These are phyloP conservation scores for Taiwanofungus camphoratus DNA, from an alignment of 1,284 basidiomycete species.

Conservation along the genomic window DNA sequence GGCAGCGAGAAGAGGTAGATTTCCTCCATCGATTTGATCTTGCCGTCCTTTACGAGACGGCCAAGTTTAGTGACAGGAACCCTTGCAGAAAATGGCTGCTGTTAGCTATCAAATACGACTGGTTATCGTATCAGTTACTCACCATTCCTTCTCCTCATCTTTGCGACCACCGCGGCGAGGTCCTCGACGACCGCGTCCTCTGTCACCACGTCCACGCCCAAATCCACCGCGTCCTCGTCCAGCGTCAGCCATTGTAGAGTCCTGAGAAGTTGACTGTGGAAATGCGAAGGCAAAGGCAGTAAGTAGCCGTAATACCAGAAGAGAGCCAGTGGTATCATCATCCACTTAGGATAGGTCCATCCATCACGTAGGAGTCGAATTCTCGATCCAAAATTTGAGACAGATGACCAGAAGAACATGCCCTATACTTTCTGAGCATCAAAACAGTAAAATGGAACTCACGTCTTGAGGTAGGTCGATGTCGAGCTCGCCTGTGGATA, in stretches of 20 bases:
- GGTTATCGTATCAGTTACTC: slow-evolving; percentile 30
- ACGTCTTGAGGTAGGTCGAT: slow-evolving; percentile 33
- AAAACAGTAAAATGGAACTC: slow-evolving; percentile 24
- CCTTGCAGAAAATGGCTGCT: slow-evolving; percentile 52
- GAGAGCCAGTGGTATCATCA: slow-evolving; percentile 5
- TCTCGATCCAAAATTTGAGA: slow-evolving; percentile 5
- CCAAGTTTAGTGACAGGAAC: slow-evolving; percentile 99
- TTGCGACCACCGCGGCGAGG: slow-evolving; percentile 94
- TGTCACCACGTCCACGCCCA: slow-evolving; percentile 84
- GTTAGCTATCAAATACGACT: not conserved
- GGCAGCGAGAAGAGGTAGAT: slow-evolving; percentile 99
- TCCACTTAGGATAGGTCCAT: slow-evolving; percentile 17
- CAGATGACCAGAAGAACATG: not conserved
- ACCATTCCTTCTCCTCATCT: slow-evolving; percentile 99
- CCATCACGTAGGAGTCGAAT: slow-evolving; percentile 10
- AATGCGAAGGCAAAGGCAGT: slow-evolving; percentile 3
- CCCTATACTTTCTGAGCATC: not conserved
- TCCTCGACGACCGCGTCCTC: slow-evolving; percentile 82
- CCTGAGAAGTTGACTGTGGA: slow-evolving; percentile 9
- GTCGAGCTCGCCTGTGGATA: slow-evolving; percentile 28
- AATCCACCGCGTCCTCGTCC: slow-evolving; percentile 79
- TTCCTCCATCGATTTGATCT: slow-evolving; percentile 99
- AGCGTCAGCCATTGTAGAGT: slow-evolving; percentile 65
- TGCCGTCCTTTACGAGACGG: slow-evolving; percentile 98
- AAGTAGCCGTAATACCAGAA: not conserved